Base-by-base conservation (phyloP, 2,329 filamentous ascomycete species). In the Coniella lustricola region DNA sequence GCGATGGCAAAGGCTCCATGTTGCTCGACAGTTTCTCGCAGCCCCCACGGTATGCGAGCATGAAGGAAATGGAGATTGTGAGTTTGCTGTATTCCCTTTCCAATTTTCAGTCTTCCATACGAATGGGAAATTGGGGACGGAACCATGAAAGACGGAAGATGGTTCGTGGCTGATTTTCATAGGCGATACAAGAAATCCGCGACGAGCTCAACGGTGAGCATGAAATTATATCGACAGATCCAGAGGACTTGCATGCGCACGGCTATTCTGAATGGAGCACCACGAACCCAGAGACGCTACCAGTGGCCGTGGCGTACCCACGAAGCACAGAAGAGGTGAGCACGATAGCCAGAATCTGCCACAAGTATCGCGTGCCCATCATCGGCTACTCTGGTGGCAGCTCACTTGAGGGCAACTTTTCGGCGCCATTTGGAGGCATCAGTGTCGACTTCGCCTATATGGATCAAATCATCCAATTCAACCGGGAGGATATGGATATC, bases 391-490 rank as follows among this genome's bases (percentile, higher is more conserved):
- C 87, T 1, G 90, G 89, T 3, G 90, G 90, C 13, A 85, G 87
- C 0, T 91, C 86, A 56, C 72, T 96, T 0, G 90, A 96, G 64
- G 90, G 86, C 13, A 93, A 95, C 63, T 95, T 95, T 65, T 87
- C 87, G 0, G 87, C 90, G 13, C 88, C 89, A 0, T 85, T 84
- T 60, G 90, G 90, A 12, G 90, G 90, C 12, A 79, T 96, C 61
- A 91, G 87, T 56, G 85, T 96, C 44, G 90, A 96, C 61, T 96
- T 96, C 63, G 79, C 81, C 1, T 81, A 80, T 60, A 96, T 96
- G 90, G 85, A 95, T 63, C 73, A 82, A 59, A 85, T 95, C 21
- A 57, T 96, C 25, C 74, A 82, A 46, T 74, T 95, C 49, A 85
- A 95, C 63, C 83, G 86, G 56, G 84, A 87, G 3, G 90, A 95